Evolutionary conservation across 2,329 filamentous ascomycete species (phyloP), one percentile per base, ranked within the genome.

Genomic region (Macrophomina phaseolina): DNA sequence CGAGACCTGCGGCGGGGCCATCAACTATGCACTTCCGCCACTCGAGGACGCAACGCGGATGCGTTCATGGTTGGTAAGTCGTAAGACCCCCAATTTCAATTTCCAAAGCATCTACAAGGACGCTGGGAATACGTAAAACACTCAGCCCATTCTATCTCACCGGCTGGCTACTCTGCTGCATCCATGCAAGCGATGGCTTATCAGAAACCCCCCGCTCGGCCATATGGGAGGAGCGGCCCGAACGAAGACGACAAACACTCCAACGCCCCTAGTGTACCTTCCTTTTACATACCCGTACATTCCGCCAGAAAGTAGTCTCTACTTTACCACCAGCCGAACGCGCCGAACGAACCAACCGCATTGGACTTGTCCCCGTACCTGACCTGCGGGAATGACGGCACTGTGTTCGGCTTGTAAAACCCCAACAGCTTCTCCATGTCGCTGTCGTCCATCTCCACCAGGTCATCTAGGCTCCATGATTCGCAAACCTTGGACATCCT

Each of bases 401-500:
- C 77, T 12, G 75, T 73, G 46, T 80, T 77, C 1, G 81, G 79
- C 65, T 76, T 78, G 73, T 96, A 97, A 76, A 89, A 94, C n/a
- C 84, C 82, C 45, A 98, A 81, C n/a, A 98, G 82, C 65, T 85
- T 86, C 65, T 91, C 89, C 91, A 98, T 97, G 73, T 85, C 94
- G 72, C 90, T 86, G 61, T 95, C 91, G 23, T 87, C 88, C 85
- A 98, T 89, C 40, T 87, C 86, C 71, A 92, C 94, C 71, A 98
- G 86, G 69, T 97, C 91, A 68, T 96, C 90, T 77, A 96, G 87
- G 64, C 85, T 89, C 84, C 94, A 97, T 42, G 89, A 85, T 72
- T 97, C 93, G 81, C 94, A 97, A 42, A 98, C 92, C 70, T 88
- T 90, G 56, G 89, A 93, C 91, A 98, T 98, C 93, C 91, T 93